Percentiles rank a stretch among this genome's conserved stretches.
These are phyloP conservation scores for thale cress (Arabidopsis thaliana) DNA, from an alignment of 345 rosid species.

Conservation along the genomic window TAIR10.1 NC_003076.8:21412501-21413000, in stretches of 20 bases:
- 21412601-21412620: background rate
- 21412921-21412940: slow-evolving; percentile 35
- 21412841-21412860: slow-evolving; percentile 44
- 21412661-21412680: slow-evolving; percentile 8
- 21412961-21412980: slow-evolving; percentile 32
- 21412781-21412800: slow-evolving; percentile 19
- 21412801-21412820: slow-evolving; percentile 16
- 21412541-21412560: background rate
- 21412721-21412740: background rate
- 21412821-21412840: slow-evolving; percentile 31
- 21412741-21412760: slow-evolving; percentile 33
- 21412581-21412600: background rate
- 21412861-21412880: slow-evolving; percentile 32
- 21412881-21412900: slow-evolving; percentile 40
- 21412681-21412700: slow-evolving; percentile 8
- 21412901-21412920: slow-evolving; percentile 40
- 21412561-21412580: slow-evolving; percentile 4
- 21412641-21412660: background rate
- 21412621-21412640: background rate
- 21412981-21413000: slow-evolving; percentile 23
- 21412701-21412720: slow-evolving; percentile 33
- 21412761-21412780: slow-evolving; percentile 9
- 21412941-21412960: slow-evolving; percentile 41
- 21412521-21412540: background rate
- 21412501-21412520: background rate